Percentiles rank a stretch among this genome's conserved stretches.
Evolutionary conservation across 805 yeast species (phyloP).

Genomic region (Pichia manshurica): DNA sequence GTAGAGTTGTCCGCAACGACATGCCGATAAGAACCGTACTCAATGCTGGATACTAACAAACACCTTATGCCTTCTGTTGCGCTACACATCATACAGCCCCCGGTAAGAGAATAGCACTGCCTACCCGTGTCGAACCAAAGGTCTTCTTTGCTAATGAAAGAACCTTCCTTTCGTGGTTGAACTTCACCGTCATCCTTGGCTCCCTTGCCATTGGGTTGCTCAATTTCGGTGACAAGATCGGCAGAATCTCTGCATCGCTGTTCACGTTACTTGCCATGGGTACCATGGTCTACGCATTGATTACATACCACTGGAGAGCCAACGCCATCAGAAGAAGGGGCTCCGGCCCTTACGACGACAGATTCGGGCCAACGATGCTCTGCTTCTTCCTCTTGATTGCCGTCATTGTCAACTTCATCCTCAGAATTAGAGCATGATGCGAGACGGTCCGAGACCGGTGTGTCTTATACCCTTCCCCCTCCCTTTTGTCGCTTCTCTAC

Average conservation of each 20-base stretch:
- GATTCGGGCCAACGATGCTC: slow-evolving; percentile 96
- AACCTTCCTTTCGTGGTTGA: slow-evolving; percentile 96
- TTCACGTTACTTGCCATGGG: slow-evolving; percentile 97
- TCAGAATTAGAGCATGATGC: slow-evolving; percentile 64
- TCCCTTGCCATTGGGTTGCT: slow-evolving; percentile 93
- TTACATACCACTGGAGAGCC: slow-evolving; percentile 99
- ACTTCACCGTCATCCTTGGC: slow-evolving; percentile 96
- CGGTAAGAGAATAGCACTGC: slow-evolving; percentile 91
- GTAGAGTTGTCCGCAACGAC: slow-evolving; percentile 17
- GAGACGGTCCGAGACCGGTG: too few species aligned
- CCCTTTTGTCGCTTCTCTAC: not conserved
- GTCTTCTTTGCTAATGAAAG: slow-evolving; percentile 99
- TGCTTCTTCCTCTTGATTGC: slow-evolving; percentile 91
- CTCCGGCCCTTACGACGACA: slow-evolving; percentile 98
- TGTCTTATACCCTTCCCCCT: not conserved
- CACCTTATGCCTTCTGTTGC: too few species aligned
- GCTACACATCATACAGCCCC: too few species aligned
- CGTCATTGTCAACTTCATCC: slow-evolving; percentile 83
- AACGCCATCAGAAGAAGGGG: slow-evolving; percentile 97
- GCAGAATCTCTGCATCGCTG: slow-evolving; percentile 86
- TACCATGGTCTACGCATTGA: slow-evolving; percentile 92
- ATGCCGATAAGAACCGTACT: not conserved
- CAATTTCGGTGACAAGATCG: slow-evolving; percentile 92
- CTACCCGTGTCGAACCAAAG: slow-evolving; percentile 97
- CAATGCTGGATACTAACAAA: not conserved